phyloP scores from a whole-genome alignment of 176 grass and related monocot species.

The Oryza longistaminata region DNA sequence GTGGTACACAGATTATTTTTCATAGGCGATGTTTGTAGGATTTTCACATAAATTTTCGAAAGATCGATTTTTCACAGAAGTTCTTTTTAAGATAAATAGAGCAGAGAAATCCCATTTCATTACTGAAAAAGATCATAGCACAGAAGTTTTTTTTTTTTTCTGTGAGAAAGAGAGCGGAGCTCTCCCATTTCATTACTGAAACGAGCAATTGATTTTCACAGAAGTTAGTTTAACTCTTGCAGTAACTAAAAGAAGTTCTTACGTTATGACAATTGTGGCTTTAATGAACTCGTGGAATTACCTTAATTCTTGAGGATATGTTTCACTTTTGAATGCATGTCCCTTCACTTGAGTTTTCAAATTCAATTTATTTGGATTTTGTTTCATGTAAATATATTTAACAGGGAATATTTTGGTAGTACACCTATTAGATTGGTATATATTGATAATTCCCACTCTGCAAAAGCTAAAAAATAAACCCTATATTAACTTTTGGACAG shows the following conservation, averaged over 20 bases:
- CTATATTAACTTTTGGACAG: background rate
- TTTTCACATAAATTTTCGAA: background rate
- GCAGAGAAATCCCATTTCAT: no score
- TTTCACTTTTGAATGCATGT: background rate
- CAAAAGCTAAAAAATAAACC: background rate
- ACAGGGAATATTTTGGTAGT: background rate
- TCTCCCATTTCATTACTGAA: no score
- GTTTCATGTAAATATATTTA: background rate
- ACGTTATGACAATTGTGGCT: background rate
- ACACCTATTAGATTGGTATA: background rate
- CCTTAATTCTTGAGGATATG: background rate
- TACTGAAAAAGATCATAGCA: no score
- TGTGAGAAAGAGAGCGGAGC: no score
- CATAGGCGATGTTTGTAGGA: background rate
- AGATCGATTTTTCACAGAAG: background rate
- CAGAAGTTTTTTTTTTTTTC: no score
- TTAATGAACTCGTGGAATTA: background rate
- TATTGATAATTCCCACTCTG: background rate
- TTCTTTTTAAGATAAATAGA: background rate
- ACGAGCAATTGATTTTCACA: background rate
- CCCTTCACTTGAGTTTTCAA: background rate
- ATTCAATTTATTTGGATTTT: background rate
- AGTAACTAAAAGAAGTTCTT: background rate
- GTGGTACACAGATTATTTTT: background rate
- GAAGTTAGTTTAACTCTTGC: background rate